Evolutionary conservation across 2,329 filamentous ascomycete genomes (phyloP), one percentile per base, ranked within the genome.

Genomic region (Ceratocystiopsis minuta): DNA sequence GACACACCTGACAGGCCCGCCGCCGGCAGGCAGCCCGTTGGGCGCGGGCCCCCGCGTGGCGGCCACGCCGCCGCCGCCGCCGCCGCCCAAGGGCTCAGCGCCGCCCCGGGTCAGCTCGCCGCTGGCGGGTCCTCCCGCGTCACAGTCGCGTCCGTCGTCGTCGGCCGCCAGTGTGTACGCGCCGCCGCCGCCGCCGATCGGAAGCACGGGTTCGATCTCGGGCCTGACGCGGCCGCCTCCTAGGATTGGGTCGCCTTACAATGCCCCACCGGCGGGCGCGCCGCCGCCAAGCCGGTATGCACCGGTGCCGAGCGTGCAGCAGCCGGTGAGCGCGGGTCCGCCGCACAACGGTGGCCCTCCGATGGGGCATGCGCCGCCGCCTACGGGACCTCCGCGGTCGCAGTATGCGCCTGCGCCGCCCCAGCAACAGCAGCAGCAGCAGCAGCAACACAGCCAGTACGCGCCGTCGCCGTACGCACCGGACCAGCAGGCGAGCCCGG

Each of bases 241-340:
- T 17, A 77, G 85, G 48, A 85, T 80, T 24, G 70, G 80, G 5
- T 94, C 87, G 20, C 87, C 87, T 6, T 95, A 94, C 59, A 85
- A 87, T 53, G 74, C 80, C 34, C 81, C 87, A 42, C 82, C 83
- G 7, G 64, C 77, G 28, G 70, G 67, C 16, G 65, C 74, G 6
- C 77, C 82, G n/a, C 73, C 79, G 6, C 70, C 75, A 11, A 84
- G 75, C 62, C 68, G 84, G 53, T 92, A 92, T 57, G 78, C 82
- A 14, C 80, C 81, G 13, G 66, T 72, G 40, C 75, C 79, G 37
- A 62, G 71, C 15, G 55, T 70, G 17, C 73, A 78, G 53, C 62
- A 42, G 41, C 38, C 39, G 4, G 2, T 39, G 3, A 12, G 24
- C 24, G 24, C 24, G 4, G 24, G 5, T 2, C 24, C 24, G 24